Evolutionary conservation across 352 stramenopile species (phyloP), one percentile per base, ranked within the genome.

Genomic region (Globisporangium splendens): DNA sequence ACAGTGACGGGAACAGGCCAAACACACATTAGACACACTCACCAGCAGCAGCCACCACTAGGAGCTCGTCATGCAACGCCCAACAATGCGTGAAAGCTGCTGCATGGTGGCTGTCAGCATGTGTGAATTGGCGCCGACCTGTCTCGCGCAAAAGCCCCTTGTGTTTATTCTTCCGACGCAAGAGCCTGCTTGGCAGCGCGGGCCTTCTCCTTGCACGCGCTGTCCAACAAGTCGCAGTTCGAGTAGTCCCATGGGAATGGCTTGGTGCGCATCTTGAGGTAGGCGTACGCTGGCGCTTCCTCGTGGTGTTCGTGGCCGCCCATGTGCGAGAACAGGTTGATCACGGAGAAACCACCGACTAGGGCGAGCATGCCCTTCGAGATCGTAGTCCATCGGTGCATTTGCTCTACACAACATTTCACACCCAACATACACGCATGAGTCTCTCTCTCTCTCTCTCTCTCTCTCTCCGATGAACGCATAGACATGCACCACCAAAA

Each of bases 221-320:
- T 61, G 74, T 95, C 85, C 52, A 95, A 59, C 42, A 90, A 66
- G 77, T 95, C 84, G 72, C 85, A 95, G 74, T 82, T 58, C 58
- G 85, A 79, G 58, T 85, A 83, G 39, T 84, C 59, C 85, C 85
- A 95, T 61, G 85, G 85, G 72, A 85, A 95, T 22, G 85, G 85
- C 74, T 95, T 95, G 68, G 71, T 95, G 70, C 85, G 85, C 56
- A 95, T 75, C 73, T 91, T 95, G 65, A 93, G 82, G 79, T 95
- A 91, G 41, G 83, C 70, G 71, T 77, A 95, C 50, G 72, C 74
- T 4, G 79, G 77, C 24, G 60, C 68, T 54, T 88, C 72, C 42
- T 92, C 68, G 38, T 92, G 68, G 72, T 91, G 76, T 42, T 78
- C 72, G 63, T 88, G 46, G 51, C 66, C 66, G 59, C 46, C 50